phyloP scores from a whole-genome alignment of 2,329 filamentous ascomycete genomes.

The Pseudogymnoascus sp. region DNA sequence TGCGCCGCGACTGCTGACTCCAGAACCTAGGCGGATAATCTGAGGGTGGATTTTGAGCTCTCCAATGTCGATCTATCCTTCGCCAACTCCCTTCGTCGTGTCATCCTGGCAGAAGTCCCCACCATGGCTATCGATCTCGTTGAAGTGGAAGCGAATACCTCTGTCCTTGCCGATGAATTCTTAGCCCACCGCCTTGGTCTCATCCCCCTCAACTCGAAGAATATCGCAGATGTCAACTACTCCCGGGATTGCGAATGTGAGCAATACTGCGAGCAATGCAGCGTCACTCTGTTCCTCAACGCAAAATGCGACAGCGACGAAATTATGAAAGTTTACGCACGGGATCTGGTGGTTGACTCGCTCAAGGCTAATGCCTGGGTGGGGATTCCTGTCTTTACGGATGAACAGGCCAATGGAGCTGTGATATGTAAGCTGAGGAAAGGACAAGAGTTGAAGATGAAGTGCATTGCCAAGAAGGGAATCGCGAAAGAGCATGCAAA shows the following conservation, averaged over 20 bases:
- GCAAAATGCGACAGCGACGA: constrained; percentile 79
- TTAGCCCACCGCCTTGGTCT: constrained; percentile 87
- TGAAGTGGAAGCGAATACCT: constrained; percentile 86
- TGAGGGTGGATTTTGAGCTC: constrained; percentile 86
- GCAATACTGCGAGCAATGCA: constrained; percentile 87
- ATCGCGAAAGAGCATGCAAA: constrained; percentile 99
- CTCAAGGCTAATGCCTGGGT: constrained; percentile 66
- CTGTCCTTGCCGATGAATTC: constrained; percentile 95
- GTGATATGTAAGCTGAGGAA: constrained; percentile 86
- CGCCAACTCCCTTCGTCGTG: constrained; percentile 84
- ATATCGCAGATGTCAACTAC: constrained; percentile 76
- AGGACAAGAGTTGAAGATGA: constrained; percentile 83
- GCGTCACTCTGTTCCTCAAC: constrained; percentile 75
- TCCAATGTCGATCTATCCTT: constrained; percentile 83
- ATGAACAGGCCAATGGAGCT: constrained; percentile 72
- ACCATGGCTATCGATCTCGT: constrained; percentile 93
- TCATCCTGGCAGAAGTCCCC: constrained; percentile 88
- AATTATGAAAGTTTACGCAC: constrained; percentile 89
- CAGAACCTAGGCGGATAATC: constrained; percentile 58
- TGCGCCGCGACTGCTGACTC: not conserved
- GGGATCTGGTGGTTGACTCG: constrained; percentile 70
- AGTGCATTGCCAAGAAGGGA: constrained; percentile 93
- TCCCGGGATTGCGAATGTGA: constrained; percentile 95
- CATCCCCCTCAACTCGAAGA: constrained; percentile 77
- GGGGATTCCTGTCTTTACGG: constrained; percentile 75